Base-by-base conservation (phyloP, 2,329 filamentous ascomycete genomes). In the Alternaria sp. region DNA sequence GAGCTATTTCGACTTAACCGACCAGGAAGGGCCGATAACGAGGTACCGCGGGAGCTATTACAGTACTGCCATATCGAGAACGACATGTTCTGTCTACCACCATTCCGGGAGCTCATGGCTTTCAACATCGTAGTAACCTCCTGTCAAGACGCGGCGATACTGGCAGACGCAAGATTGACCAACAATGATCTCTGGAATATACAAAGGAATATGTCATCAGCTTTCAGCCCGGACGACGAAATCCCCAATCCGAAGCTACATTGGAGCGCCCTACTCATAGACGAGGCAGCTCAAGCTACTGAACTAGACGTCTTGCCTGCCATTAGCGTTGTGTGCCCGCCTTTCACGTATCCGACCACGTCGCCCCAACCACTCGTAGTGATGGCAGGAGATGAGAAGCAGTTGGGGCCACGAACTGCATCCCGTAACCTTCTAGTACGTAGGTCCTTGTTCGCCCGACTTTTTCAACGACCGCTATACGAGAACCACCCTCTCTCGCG, bases 301-400 rank as follows among this genome's bases (percentile, higher is more conserved):
- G 82, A 84, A 66, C 72, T 81, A 2, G 80, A 83, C 45, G 71
- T 79, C 25, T 68, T 81, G 12, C 76, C 83, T 15, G 80, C 82
- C 23, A 68, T 84, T 17, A 78, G 73, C 40, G 78, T 83, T 28
- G 69, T 83, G 8, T 74, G 74, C 21, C 80, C 81, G 26, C 81
- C 81, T 6, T 52, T 62, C 2, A 17, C 51, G 8, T 74, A 73
- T 36, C 68, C 72, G 19, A 57, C 63, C 21, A 40, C 61, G 50
- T 61, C 64, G 15, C 63, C 46, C 1, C 70, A 75, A 50, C 81
- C 82, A 6, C 75, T 79, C 44, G 77, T 84, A 45, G 72, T 82
- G n/a, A 81, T 84, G 81, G 82, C 82, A 17, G 82, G 82, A 30
- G 82, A 84, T 66, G 77, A 83, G 46, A 76, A 81, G 52, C 82